A percentile compares a stretch with the other conserved stretches of the same genome.
These are phyloP conservation scores for Friedmanniomyces simplex DNA, from an alignment of 495 filamentous ascomycete genomes.

Conservation along the genomic window DNA sequence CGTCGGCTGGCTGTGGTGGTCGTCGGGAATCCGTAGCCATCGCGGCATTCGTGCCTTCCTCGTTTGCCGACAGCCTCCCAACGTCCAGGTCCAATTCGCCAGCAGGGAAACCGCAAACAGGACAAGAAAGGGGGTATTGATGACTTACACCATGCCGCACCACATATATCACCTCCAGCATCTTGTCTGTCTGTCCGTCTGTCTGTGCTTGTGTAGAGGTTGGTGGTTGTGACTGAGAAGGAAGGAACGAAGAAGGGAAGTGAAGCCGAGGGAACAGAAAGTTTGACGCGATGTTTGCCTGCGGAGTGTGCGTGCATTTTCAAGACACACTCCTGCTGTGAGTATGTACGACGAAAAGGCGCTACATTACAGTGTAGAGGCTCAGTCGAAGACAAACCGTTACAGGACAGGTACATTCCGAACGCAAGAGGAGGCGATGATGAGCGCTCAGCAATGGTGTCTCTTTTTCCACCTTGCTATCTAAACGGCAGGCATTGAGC, in stretches of 20 bases:
- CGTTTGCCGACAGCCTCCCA: not conserved
- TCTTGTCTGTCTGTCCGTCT: conserved; percentile 10
- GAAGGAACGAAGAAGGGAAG: not conserved
- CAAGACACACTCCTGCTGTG: too few species aligned
- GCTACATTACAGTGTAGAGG: too few species aligned
- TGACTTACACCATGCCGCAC: conserved; percentile 71
- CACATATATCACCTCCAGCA: conserved; percentile 72
- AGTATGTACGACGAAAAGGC: too few species aligned
- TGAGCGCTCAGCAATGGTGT: not conserved
- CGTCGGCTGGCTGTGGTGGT: too few species aligned
- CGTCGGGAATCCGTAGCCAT: too few species aligned
- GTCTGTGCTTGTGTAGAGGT: not conserved
- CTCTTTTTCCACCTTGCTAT: not conserved
- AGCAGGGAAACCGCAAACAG: not conserved
- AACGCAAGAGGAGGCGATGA: not conserved
- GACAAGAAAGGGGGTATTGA: not conserved
- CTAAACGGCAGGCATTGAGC: not conserved
- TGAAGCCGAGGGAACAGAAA: not conserved
- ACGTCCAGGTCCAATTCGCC: not conserved
- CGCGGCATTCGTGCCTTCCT: not conserved
- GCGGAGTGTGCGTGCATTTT: not conserved
- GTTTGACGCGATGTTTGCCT: not conserved
- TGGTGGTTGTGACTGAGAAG: not conserved
- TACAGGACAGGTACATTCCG: not conserved
- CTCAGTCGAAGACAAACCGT: not conserved